A percentile compares a stretch with the other conserved stretches of the same genome.
Evolutionary conservation across 2,329 filamentous ascomycete species (phyloP).

Genomic region (Botrytis paeoniae): DNA sequence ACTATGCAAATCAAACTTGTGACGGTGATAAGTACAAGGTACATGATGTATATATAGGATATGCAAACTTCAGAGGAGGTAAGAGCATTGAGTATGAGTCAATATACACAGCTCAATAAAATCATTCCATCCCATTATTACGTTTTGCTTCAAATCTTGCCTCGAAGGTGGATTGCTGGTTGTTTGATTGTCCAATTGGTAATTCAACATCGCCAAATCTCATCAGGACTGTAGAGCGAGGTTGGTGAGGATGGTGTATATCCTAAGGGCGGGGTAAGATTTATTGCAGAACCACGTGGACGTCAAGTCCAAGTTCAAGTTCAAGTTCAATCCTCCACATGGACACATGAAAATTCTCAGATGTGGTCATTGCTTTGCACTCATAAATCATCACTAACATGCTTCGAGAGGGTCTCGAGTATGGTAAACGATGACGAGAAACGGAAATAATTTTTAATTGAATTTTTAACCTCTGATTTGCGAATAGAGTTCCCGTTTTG

Average conservation of each 20-base stretch:
- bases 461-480: background rate
- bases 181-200: conserved; percentile 23
- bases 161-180: conserved; percentile 31
- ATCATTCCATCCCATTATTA: background rate
- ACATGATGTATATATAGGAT: background rate
- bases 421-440: background rate
- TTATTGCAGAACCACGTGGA: background rate
- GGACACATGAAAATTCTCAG: background rate
- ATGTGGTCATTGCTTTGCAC: background rate
- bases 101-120: background rate
- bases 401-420: too few relatives aligned
- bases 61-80: background rate
- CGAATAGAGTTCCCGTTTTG: too few relatives aligned
- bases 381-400: background rate
- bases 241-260: background rate
- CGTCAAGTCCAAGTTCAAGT: background rate
- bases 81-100: background rate
- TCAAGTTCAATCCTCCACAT: background rate
- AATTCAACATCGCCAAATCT: conserved; percentile 19
- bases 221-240: conserved; percentile 14
- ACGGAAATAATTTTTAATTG: background rate
- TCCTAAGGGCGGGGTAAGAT: background rate
- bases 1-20: background rate
- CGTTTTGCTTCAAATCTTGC: conserved; percentile 27
- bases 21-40: too few relatives aligned